Conservation (phyloP, 805 yeast genomes). For the Blastobotrys robertii region DNA sequence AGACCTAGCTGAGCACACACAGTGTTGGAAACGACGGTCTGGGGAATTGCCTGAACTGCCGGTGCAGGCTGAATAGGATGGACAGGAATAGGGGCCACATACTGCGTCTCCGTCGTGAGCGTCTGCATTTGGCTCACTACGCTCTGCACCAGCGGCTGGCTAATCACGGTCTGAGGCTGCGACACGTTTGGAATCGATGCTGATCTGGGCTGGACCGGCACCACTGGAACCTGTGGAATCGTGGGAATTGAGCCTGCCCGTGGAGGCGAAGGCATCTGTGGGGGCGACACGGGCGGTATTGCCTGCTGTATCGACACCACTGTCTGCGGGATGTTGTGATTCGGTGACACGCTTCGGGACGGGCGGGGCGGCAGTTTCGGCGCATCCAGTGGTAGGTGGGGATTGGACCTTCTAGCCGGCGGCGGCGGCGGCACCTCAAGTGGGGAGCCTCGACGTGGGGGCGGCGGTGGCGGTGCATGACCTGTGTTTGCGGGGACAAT, state of each 20-base stretch:
- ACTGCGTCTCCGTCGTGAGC: no score
- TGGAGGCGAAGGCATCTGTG: slow-evolving; percentile 4
- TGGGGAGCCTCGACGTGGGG: not conserved
- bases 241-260: not conserved
- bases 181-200: no score
- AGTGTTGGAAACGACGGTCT: no score
- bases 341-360: slow-evolving; percentile 4
- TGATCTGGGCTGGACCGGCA: no score
- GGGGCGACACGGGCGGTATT: not conserved
- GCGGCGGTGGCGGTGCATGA: slow-evolving; percentile 4
- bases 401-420: not conserved
- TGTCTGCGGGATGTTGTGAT: not conserved
- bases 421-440: slow-evolving; percentile 4
- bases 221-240: not conserved
- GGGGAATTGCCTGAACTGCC: no score
- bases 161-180: no score
- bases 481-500: not conserved
- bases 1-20: no score
- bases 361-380: slow-evolving; percentile 6
- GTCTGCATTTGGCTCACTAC: no score
- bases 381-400: slow-evolving; percentile 4
- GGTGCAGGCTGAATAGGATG: no score
- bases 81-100: no score
- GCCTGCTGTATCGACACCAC: slow-evolving; percentile 1
- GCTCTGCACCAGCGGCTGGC: no score